Evolutionary conservation across 106 monocot species (phyloP).

Genomic region (Ottelia alismoides): DNA sequence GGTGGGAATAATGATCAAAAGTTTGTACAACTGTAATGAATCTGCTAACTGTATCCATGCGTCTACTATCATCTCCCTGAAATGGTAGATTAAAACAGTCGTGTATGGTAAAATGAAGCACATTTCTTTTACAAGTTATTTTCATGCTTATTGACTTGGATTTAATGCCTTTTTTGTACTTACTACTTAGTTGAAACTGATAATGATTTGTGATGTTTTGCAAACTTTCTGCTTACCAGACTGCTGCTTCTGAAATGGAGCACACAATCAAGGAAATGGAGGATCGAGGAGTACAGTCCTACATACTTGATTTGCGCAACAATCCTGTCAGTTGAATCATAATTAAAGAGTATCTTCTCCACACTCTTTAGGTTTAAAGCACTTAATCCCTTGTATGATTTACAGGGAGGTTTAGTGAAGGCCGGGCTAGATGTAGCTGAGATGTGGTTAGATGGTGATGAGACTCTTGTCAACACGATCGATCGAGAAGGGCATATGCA

Average conservation of each 20-base stretch:
- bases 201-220: no score
- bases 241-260: slow-evolving; percentile 92
- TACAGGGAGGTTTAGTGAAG: slow-evolving; percentile 89
- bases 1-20: no score
- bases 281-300: slow-evolving; percentile 78
- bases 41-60: no score
- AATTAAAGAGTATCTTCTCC: neutral
- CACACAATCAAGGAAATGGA: slow-evolving; percentile 67
- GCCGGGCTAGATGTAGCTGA: slow-evolving; percentile 93
- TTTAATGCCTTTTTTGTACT: no score
- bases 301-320: slow-evolving; percentile 90
- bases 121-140: no score
- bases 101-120: no score
- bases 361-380: neutral
- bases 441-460: slow-evolving; percentile 95
- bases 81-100: no score
- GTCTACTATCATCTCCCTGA: no score
- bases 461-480: slow-evolving; percentile 87
- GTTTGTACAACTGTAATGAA: no score
- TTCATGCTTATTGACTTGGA: no score
- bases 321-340: slow-evolving; percentile 60
- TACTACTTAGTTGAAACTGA: no score
- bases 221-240: slow-evolving; percentile 30
- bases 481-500: slow-evolving; percentile 84
- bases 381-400: no score